These are phyloP conservation scores for Psilocybe tampanensis DNA, from an alignment of 768 basidiomycete species.

Conservation along the genomic window DNA sequence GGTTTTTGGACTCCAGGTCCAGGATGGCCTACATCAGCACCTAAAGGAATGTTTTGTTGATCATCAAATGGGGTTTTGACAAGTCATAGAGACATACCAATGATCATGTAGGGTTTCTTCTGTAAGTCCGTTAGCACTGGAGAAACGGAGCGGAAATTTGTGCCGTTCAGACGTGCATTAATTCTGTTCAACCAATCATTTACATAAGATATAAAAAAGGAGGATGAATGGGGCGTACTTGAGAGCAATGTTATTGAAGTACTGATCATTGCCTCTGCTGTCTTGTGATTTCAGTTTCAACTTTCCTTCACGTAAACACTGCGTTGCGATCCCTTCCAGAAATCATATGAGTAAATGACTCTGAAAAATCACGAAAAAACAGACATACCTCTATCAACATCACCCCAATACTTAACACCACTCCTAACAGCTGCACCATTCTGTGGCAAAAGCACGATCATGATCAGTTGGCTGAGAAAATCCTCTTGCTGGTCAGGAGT, in stretches of 20 bases:
- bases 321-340: constrained; percentile 5
- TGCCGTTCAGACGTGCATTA: constrained; percentile 10
- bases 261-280: constrained; percentile 12
- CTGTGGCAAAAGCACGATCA: constrained; percentile 6
- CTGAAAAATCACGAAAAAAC: not conserved
- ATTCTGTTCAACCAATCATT: not conserved
- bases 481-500: not conserved
- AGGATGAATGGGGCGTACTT: not conserved
- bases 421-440: not conserved
- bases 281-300: not conserved
- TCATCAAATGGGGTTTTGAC: not conserved
- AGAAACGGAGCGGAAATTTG: constrained; percentile 6
- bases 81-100: constrained; percentile 2
- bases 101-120: constrained; percentile 2
- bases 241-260: constrained; percentile 12
- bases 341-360: not conserved
- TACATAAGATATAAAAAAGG: not conserved
- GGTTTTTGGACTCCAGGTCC: constrained; percentile 13
- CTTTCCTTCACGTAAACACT: constrained; percentile 5
- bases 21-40: constrained; percentile 14
- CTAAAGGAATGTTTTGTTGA: not conserved
- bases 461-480: not conserved
- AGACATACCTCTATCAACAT: not conserved
- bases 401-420: constrained; percentile 8
- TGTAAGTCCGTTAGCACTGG: not conserved